Percentiles rank a stretch among this genome's conserved stretches.
Conservation (phyloP, 305 asterid species). For the Nicotiana rustica region DNA sequence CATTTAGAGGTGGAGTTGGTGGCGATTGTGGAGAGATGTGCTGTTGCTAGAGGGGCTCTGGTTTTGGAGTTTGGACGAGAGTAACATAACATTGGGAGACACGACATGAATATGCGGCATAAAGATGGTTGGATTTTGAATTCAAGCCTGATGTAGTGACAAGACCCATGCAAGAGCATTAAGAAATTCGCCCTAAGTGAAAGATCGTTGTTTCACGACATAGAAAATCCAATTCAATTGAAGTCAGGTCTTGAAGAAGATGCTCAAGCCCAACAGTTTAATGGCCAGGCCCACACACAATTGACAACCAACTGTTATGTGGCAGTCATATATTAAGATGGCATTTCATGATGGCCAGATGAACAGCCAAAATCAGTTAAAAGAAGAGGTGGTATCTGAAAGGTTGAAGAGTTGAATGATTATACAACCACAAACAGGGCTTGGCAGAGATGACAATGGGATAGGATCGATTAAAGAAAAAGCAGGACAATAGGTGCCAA, state of each 20-base stretch:
- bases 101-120: background rate
- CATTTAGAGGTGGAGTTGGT: background rate
- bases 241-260: background rate
- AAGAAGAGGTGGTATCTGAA: background rate
- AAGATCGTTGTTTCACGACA: background rate
- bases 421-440: background rate
- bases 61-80: background rate
- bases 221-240: background rate
- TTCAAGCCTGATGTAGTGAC: background rate
- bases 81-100: background rate
- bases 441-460: background rate
- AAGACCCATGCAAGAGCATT: background rate
- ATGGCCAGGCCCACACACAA: background rate
- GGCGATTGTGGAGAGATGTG: slow-evolving; percentile 10
- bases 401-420: background rate
- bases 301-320: too few species aligned
- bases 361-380: background rate
- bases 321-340: background rate
- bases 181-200: background rate
- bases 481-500: background rate
- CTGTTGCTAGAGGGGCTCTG: background rate
- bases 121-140: background rate
- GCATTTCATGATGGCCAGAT: slow-evolving; percentile 12
- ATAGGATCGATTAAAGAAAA: slow-evolving; percentile 4
- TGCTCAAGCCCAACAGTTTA: background rate